phyloP scores from a whole-genome alignment of 1,139 yeast genomes.

The Groenewaldozyma sp. region DNA sequence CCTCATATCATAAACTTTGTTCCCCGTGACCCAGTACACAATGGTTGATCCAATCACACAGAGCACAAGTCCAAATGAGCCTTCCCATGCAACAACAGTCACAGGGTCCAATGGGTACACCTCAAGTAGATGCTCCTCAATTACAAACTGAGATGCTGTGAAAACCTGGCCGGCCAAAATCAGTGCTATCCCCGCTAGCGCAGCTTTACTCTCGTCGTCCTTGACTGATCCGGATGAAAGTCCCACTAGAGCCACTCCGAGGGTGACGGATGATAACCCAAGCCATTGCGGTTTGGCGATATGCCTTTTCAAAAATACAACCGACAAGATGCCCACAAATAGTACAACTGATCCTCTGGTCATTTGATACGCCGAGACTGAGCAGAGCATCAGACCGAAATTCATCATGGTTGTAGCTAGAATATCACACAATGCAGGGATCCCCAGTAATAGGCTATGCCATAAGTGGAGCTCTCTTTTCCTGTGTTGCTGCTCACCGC shows the following conservation, averaged over 20 bases:
- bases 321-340: conserved; percentile 67
- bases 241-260: conserved; percentile 69
- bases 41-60: conserved; percentile 38
- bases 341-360: conserved; percentile 69
- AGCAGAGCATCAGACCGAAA: conserved; percentile 63
- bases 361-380: conserved; percentile 84
- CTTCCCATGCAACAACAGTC: conserved; percentile 66
- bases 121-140: conserved; percentile 61
- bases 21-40: conserved; percentile 38
- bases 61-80: conserved; percentile 51
- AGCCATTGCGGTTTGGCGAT: conserved; percentile 62
- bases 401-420: conserved; percentile 68
- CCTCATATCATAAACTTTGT: conserved; percentile 45
- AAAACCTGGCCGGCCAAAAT: conserved; percentile 56
- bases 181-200: conserved; percentile 44
- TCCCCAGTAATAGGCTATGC: conserved; percentile 33
- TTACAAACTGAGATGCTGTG: conserved; percentile 68
- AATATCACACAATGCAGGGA: conserved; percentile 67
- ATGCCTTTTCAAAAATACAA: conserved; percentile 47
- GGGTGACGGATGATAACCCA: conserved; percentile 48
- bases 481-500: conserved; percentile 21
- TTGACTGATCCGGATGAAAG: conserved; percentile 28
- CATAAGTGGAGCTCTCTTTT: no score
- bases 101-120: conserved; percentile 50
- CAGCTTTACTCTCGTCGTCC: conserved; percentile 8